Conservation (phyloP, 2,329 filamentous ascomycete species). For the Calycina herbarum region DNA sequence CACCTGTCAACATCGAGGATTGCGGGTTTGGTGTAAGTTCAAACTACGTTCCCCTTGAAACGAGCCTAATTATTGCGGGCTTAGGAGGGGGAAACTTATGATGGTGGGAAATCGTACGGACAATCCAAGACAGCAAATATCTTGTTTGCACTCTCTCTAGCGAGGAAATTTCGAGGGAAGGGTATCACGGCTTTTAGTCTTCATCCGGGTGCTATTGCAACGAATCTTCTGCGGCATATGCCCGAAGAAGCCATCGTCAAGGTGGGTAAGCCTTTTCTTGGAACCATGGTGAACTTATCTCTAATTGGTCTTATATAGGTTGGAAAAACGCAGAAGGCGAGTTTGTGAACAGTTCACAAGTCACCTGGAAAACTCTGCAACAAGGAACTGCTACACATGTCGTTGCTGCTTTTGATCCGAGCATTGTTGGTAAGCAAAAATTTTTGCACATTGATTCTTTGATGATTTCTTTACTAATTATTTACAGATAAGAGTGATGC, state of each 20-base stretch:
- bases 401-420: conserved; percentile 11
- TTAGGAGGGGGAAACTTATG: no score
- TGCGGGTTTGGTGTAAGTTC: not conserved
- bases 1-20: conserved; percentile 42
- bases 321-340: not conserved
- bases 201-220: no score
- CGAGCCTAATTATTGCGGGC: no score
- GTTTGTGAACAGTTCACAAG: not conserved
- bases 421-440: not conserved
- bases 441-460: no score
- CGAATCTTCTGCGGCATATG: no score
- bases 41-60: no score
- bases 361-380: conserved; percentile 5
- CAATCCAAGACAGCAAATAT: no score
- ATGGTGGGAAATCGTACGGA: no score
- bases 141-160: no score
- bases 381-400: conserved; percentile 12
- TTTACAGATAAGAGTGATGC: not conserved
- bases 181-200: no score
- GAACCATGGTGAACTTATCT: not conserved
- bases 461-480: no score
- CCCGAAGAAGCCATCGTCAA: not conserved
- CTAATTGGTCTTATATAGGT: not conserved
- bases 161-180: no score
- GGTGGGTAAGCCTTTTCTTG: not conserved